Evolutionary conservation across 805 yeast genomes (phyloP), one percentile per base, ranked within the genome.

Genomic region (Komagataella pastoris): DNA sequence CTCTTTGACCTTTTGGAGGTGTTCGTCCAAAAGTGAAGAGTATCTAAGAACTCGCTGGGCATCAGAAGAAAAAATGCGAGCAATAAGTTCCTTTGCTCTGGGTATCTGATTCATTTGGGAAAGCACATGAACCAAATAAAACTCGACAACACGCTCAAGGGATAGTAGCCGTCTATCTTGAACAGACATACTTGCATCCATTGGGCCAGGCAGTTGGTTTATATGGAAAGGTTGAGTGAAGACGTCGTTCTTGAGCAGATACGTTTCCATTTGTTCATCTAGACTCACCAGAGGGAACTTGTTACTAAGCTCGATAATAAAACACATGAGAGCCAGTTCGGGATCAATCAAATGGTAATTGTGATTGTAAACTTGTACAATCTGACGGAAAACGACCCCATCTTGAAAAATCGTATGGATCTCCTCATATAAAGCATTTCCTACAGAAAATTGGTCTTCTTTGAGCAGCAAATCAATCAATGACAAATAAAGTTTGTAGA

Each of bases 291-390:
- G 19, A 1, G 61, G 52, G 45, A 59, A 54, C 4, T 61, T 63
- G 50, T 66, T 64, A 3, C 65, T 55, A 12, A 58, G 54, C 51
- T 66, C 68, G 40, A 64, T 59, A 14, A 65, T 58, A 48, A 63
- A 64, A 48, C 65, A 60, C 59, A 64, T 61, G 43, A 65, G 54
- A 3, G 56, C 52, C 17, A 65, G 44, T 18, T 64, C 68, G 3
- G 63, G 57, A 49, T 65, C 65, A 8, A 58, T 50, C 24, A 44
- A 7, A 4, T 12, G 40, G 10, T 51, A 50, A 24, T 56, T 50
- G 17, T 54, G 51, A 3, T 52, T 30, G 49, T 50, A 57, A 1
- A 61, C 56, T 10, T 24, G 23, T 2, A 47, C 40, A 3, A 63
- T 48, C 40, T 63, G 63, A n/a, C 50, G 40, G 18, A 54, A 57